These are phyloP conservation scores for Umbilicus rupestris DNA, from an alignment of 164 flowering plant genomes.

Conservation along the genomic window DNA sequence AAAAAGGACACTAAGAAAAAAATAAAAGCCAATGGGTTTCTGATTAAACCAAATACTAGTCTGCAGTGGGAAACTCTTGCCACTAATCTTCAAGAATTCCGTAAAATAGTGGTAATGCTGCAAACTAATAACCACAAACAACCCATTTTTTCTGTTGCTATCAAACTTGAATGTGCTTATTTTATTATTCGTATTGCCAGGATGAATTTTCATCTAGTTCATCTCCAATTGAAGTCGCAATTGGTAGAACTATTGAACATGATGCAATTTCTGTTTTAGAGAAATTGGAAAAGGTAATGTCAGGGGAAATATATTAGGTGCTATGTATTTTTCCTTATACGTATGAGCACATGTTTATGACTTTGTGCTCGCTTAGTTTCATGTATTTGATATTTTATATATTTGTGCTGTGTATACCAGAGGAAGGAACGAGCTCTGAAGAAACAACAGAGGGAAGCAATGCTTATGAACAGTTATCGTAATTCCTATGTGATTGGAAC, in stretches of 20 bases:
- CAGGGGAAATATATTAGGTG: neutral
- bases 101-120: slow-evolving; percentile 38
- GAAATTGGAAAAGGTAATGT: slow-evolving; percentile 48
- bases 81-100: slow-evolving; percentile 74
- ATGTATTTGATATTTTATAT: neutral
- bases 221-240: slow-evolving; percentile 30
- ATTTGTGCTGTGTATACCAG: slow-evolving; percentile 27
- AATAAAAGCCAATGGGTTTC: slow-evolving; percentile 23
- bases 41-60: slow-evolving; percentile 13
- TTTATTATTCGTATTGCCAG: slow-evolving; percentile 31
- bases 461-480: slow-evolving; percentile 24
- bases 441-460: slow-evolving; percentile 32
- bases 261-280: slow-evolving; percentile 61
- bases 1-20: slow-evolving; percentile 20
- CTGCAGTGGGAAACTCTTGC: slow-evolving; percentile 81
- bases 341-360: neutral
- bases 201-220: slow-evolving; percentile 50
- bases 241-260: slow-evolving; percentile 31
- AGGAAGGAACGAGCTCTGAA: slow-evolving; percentile 53
- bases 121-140: neutral
- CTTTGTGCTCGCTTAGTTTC: neutral
- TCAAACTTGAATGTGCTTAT: slow-evolving; percentile 5
- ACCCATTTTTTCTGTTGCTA: slow-evolving; percentile 1
- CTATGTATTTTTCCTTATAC: neutral
- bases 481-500: slow-evolving; percentile 18